Evolutionary conservation across 176 grass and related monocot species (phyloP), one percentile per base, ranked within the genome.

Genomic region (Bolboschoenus planiculmis): DNA sequence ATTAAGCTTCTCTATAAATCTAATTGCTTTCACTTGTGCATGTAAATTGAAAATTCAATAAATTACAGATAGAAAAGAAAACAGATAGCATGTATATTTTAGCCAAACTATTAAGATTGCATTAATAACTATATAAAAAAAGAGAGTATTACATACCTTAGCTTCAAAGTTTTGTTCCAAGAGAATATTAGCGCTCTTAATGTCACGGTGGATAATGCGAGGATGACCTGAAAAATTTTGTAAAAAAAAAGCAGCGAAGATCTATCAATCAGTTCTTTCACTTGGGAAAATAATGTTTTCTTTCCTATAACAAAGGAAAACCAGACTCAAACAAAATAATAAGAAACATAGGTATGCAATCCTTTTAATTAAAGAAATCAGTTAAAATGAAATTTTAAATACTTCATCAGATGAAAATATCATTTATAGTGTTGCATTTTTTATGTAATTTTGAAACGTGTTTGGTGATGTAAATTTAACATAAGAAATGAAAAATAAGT

Each of bases 121-220:
- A 51, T 53, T 53, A 70, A 20, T 77, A 33, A 53, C 46, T 77
- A 50, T 53, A 53, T 20, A 33, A 51, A 20, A 23, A 53, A 16
- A 65, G 6, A 4, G n/a, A 40, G 31, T 6, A 73, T 29, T 33
- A 42, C 26, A 26, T 68, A 92, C 96, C 92, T 91, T 95, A 15
- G 96, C 93, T 61, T 99, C 96, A 58, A 99, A 99, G 62, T 93
- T 99, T 24, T 87, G 86, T 58, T 99, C 96, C 64, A 99, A 8
- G 29, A 99, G 92, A 80, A 99, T 99, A 85, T 99, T 99, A 31
- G 93, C 80, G 5, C 89, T 87, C 85, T 99, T 99, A 84, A 99
- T 99, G 79, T 99, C 96, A 10, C 96, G 92, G 43, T 99, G 96
- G 78, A 99, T 95, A 81, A 99, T 99, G 74, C 88, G 88, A 80